These are phyloP conservation scores for Xylariaceae sp. DNA, from an alignment of 2,329 filamentous ascomycete genomes.

Conservation along the genomic window DNA sequence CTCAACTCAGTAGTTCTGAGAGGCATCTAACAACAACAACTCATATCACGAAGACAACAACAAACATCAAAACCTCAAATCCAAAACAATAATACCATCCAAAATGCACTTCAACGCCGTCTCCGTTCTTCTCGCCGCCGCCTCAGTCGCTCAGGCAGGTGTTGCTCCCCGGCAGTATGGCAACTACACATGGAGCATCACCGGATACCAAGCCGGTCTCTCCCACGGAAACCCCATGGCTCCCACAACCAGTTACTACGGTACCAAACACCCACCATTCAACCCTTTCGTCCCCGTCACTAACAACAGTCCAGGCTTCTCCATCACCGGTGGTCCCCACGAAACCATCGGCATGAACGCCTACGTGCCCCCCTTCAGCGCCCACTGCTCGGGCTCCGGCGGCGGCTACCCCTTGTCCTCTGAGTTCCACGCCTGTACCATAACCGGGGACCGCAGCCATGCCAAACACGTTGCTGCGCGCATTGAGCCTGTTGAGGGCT, in stretches of 20 bases:
- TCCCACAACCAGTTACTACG: constrained; percentile 14
- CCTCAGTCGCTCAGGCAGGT: background rate
- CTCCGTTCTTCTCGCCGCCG: background rate
- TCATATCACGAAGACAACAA: background rate
- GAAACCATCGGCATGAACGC: background rate
- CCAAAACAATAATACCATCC: background rate
- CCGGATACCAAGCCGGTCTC: constrained; percentile 15
- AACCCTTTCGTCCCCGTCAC: background rate
- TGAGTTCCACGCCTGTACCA: constrained; percentile 9
- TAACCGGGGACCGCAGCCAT: background rate
- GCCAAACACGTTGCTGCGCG: constrained; percentile 6
- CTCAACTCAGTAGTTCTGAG: background rate
- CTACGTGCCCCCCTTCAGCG: constrained; percentile 14
- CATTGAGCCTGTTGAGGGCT: constrained; percentile 8
- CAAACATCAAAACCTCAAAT: background rate
- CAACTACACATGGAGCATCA: constrained; percentile 12
- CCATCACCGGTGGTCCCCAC: constrained; percentile 1
- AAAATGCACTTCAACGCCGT: constrained; percentile 4
- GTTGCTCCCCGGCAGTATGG: background rate
- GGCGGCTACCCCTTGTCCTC: constrained; percentile 12
- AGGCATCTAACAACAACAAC: background rate
- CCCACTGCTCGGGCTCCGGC: constrained; percentile 7
- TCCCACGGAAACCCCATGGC: constrained; percentile 15
- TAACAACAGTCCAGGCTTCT: constrained; percentile 4
- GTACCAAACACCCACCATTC: constrained; percentile 3